Evolutionary conservation across 345 rosid species (phyloP).

Genomic region (Pugionium cornutum): DNA sequence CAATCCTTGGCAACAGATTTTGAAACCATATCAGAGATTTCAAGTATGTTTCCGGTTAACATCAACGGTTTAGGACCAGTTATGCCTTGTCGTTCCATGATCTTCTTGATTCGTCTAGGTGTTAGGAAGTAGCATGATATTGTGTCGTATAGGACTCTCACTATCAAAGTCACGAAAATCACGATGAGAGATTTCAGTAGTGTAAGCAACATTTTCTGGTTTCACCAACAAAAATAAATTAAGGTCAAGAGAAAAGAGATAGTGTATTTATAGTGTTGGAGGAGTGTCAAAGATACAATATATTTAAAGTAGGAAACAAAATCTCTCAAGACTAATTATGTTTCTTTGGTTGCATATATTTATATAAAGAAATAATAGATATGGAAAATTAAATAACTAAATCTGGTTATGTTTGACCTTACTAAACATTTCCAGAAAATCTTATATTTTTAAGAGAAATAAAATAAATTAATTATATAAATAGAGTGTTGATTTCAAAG

Average conservation of each 20-base stretch:
- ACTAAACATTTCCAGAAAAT: no score
- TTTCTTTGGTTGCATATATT: no score
- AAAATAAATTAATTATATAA: no score
- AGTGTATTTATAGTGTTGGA: constrained; percentile 26
- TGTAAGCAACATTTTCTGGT: constrained; percentile 33
- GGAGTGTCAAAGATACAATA: not conserved
- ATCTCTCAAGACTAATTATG: no score
- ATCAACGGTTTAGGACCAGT: constrained; percentile 78
- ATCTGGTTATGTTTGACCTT: not conserved
- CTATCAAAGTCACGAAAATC: constrained; percentile 36
- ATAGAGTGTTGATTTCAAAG: no score
- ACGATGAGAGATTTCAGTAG: constrained; percentile 37
- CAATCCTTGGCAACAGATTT: constrained; percentile 64
- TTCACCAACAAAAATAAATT: no score
- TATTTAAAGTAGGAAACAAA: not conserved
- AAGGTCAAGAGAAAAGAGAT: not conserved
- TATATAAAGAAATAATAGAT: no score
- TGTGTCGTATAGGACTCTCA: constrained; percentile 54
- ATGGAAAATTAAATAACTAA: not conserved
- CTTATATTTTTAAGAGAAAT: no score
- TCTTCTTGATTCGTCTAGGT: constrained; percentile 77
- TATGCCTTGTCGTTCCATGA: constrained; percentile 86
- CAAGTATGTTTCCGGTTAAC: constrained; percentile 80
- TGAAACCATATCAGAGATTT: constrained; percentile 61
- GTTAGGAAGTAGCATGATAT: constrained; percentile 65